Evolutionary conservation across 352 stramenopile genomes (phyloP), one percentile per base, ranked within the genome.

Genomic region (Phytophthora citrophthora): DNA sequence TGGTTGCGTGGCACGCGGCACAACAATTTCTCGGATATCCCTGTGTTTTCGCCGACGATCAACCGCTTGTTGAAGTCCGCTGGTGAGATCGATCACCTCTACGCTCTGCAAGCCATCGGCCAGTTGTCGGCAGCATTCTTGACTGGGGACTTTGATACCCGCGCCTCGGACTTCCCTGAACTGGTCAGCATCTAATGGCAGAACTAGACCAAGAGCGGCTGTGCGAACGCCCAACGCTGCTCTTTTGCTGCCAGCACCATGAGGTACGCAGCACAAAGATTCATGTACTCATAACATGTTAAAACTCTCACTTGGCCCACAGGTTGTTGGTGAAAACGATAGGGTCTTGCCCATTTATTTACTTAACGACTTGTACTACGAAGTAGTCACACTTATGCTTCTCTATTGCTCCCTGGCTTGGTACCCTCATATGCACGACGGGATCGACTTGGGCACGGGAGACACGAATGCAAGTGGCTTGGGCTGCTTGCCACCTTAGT

Each of bases 11-110:
- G 64, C 39, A 72, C 77, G 13, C 64, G 74, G 9, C 83, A 92
- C 81, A 90, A 89, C 72, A 89, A 92, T 56, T 92, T 92, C 31
- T 88, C 76, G 26, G 83, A 92, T 34, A 62, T 92, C 24, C 70
- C 79, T 2, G 46, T 90, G 24, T 92, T 92, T 54, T 89, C 83
- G 31, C 83, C 80, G 18, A 49, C 70, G 8, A 39, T 90, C 45
- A 88, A 83, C 53, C 66, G 77, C 0, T 50, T 87, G 39, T 58
- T 82, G 53, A 87, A 88, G 68, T 67, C 75, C 0, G 59, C 79
- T 0, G 83, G 83, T 9, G 54, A 53, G 27, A 88, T 92, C 46
- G 65, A 88, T 24, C 69, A 77, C 26, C 56, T 52, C 20, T 73
- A 79, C 60, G 69, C 76, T 34, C 72, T 92, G 26, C 60, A 69